Evolutionary conservation across 164 flowering plant species (phyloP).

Genomic region (Dillenia suffruticosa): DNA sequence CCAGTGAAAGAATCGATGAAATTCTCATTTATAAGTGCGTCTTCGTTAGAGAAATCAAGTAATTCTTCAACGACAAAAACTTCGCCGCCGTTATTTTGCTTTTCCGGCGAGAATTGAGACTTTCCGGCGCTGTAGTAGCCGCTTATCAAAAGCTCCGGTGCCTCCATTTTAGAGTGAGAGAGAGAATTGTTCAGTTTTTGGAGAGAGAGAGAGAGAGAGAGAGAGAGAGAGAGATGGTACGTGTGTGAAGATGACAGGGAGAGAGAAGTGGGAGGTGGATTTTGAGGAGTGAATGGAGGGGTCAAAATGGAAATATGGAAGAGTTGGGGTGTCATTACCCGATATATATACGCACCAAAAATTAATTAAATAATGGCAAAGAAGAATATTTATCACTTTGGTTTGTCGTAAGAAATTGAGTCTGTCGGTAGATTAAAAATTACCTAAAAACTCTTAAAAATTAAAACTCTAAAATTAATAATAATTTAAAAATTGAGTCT

Average conservation of each 20-base stretch:
- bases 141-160: background rate
- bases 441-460: too few species aligned
- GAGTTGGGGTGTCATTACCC: too few species aligned
- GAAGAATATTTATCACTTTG: too few species aligned
- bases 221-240: background rate
- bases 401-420: too few species aligned
- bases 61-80: slow-evolving; percentile 40
- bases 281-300: slow-evolving; percentile 38
- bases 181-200: background rate
- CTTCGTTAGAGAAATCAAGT: slow-evolving; percentile 50
- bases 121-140: too few species aligned
- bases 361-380: too few species aligned
- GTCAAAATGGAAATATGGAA: background rate
- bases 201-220: slow-evolving; percentile 13
- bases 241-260: slow-evolving; percentile 10
- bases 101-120: too few species aligned
- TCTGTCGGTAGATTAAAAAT: too few species aligned
- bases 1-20: slow-evolving; percentile 28
- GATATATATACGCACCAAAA: too few species aligned
- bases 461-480: too few species aligned
- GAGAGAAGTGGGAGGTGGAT: slow-evolving; percentile 13
- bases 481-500: too few species aligned
- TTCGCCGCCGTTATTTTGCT: too few species aligned
- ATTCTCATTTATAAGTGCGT: slow-evolving; percentile 32
- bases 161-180: slow-evolving; percentile 22